These are phyloP conservation scores for Cercospora zeina DNA, from an alignment of 2,329 filamentous ascomycete species.

Conservation along the genomic window DNA sequence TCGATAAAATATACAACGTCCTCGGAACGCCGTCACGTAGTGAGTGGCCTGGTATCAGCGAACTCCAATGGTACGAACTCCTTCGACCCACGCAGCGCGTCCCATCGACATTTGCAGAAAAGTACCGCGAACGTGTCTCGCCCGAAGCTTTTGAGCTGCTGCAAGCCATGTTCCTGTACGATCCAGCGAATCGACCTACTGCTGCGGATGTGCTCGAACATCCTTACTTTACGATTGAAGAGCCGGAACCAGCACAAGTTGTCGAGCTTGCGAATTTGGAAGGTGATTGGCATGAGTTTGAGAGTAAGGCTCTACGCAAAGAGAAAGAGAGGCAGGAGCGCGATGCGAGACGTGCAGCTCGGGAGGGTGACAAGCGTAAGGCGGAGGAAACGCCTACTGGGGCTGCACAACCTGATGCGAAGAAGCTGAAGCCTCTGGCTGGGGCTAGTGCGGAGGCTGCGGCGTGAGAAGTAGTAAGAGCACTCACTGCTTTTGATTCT, in stretches of 20 bases:
- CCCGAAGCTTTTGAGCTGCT: constrained; percentile 81
- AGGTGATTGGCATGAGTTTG: constrained; percentile 98
- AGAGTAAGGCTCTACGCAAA: constrained; percentile 89
- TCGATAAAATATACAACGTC: constrained; percentile 94
- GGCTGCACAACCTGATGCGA: constrained; percentile 23
- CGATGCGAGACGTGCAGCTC: constrained; percentile 52
- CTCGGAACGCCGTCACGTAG: constrained; percentile 81
- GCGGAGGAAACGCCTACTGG: constrained; percentile 32
- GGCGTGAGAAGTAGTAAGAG: not conserved
- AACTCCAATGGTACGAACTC: constrained; percentile 97
- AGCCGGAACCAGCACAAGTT: constrained; percentile 73
- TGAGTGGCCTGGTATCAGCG: constrained; percentile 86
- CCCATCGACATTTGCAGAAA: constrained; percentile 75
- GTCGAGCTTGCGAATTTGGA: constrained; percentile 78
- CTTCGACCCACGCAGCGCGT: constrained; percentile 74
- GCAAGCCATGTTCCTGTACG: constrained; percentile 81
- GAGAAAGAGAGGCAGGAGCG: constrained; percentile 74
- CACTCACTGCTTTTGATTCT: constrained; percentile 10
- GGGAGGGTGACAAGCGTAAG: constrained; percentile 48
- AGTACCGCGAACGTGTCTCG: constrained; percentile 75
- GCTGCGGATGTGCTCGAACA: constrained; percentile 83
- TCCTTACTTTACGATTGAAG: constrained; percentile 82
- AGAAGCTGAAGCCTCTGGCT: constrained; percentile 32
- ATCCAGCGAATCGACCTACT: constrained; percentile 78
- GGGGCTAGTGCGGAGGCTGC: constrained; percentile 7